A percentile compares a stretch with the other conserved stretches of the same genome.
phyloP scores from a whole-genome alignment of 192 early-diverging fungal species.

The Coemansia reversa region DNA sequence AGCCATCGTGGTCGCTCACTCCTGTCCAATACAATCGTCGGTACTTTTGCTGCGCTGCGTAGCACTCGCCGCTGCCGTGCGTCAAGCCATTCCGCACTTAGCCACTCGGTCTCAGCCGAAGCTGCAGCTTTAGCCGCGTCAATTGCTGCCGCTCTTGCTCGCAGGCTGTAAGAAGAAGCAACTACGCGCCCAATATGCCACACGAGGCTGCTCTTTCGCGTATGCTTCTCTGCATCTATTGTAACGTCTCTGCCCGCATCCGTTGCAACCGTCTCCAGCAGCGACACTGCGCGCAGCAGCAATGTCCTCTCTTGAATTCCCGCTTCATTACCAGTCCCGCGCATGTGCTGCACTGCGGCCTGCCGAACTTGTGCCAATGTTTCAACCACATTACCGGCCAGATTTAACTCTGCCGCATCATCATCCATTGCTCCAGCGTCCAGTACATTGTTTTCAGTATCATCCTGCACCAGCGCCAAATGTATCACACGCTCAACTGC shows the following conservation, averaged over 20 bases:
- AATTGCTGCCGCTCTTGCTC: slow-evolving; percentile 25
- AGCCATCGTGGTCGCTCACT: slow-evolving; percentile 14
- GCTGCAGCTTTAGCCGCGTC: slow-evolving; percentile 15
- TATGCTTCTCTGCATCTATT: too few relatives aligned
- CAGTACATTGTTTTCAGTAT: neutral
- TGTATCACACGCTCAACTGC: slow-evolving; percentile 32
- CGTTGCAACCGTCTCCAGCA: slow-evolving; percentile 1
- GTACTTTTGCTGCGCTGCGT: slow-evolving; percentile 26
- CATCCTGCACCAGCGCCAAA: slow-evolving; percentile 26
- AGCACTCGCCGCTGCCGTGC: slow-evolving; percentile 22
- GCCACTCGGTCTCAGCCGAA: too few relatives aligned
- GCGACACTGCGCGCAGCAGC: slow-evolving; percentile 28
- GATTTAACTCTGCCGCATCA: slow-evolving; percentile 14
- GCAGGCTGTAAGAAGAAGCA: slow-evolving; percentile 14
- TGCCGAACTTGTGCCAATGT: slow-evolving; percentile 14
- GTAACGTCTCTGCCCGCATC: too few relatives aligned
- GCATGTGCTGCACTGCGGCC: slow-evolving; percentile 14
- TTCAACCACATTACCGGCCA: slow-evolving; percentile 11
- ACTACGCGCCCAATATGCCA: slow-evolving; percentile 33
- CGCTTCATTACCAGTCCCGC: neutral
- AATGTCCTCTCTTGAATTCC: neutral
- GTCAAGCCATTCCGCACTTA: slow-evolving; percentile 11
- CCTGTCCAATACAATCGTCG: slow-evolving; percentile 1
- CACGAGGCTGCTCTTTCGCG: slow-evolving; percentile 20
- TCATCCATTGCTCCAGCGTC: slow-evolving; percentile 4